Base-by-base conservation (phyloP, 495 filamentous ascomycete species). In the Xylaria scruposa region DNA sequence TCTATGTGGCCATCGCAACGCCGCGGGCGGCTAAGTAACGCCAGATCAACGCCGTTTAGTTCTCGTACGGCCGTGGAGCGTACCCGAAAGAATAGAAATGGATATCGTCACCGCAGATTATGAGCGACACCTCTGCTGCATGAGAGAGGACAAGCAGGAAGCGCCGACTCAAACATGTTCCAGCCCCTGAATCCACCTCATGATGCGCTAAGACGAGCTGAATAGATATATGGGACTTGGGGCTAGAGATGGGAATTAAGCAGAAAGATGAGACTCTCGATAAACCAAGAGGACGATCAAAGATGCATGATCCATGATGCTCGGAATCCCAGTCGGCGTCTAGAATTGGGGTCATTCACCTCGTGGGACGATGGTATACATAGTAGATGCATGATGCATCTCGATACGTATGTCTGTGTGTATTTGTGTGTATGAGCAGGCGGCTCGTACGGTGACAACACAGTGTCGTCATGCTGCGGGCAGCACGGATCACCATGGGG, bases 401-500 rank as follows among this genome's bases (percentile, higher is more conserved):
- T 15, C 24, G 15, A 58, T 17, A 31, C 4, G 33, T 17, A 24
- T 12, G 17, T n/a, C 19, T 47, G 26, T 44, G 13, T 19, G 6
- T 47, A 29, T n/a, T 8, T 47, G 26, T 44, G 13, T 19, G 6
- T 47, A 29, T 21, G 38, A 1, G 67, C 17, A 19, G 36, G 53
- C 10, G 29, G 31, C 49, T 67, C 10, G 67, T 38, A 59, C 15
- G 46, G 46, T 63, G n/a, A 62, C 58, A 70, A 26, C 46, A 70
- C 68, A 64, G 68, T 70, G 68, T 64, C 17, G 53, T 54, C 21
- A 21, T 31, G 42, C 24, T 9, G 51, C 1, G 38, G 29, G 15
- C 59, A 38, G 58, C 31, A 70, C 47, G 59, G 56, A 56, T 42
- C 46, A 67, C 65, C 13, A 63, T 29, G 1, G 36, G 4, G 36